phyloP scores from a whole-genome alignment of 2,329 filamentous ascomycete species.

The Pestalotiopsis fici region DNA sequence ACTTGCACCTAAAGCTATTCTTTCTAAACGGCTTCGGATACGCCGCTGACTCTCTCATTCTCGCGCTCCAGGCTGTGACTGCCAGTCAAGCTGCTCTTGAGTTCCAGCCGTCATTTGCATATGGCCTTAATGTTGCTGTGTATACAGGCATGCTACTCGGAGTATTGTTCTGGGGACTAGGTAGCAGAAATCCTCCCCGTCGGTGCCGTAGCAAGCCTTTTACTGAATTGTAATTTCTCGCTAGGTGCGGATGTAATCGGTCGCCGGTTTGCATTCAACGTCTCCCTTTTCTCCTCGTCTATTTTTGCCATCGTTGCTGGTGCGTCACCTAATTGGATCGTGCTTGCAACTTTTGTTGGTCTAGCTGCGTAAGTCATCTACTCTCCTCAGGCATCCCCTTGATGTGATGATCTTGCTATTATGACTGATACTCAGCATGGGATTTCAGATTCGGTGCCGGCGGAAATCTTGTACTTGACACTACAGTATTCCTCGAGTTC shows the following conservation, averaged over 20 bases:
- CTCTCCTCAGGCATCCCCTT: not conserved
- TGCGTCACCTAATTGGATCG: constrained; percentile 65
- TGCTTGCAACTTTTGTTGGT: constrained; percentile 63
- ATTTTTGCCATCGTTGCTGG: constrained; percentile 66
- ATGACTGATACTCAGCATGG: constrained; percentile 32
- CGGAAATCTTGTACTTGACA: constrained; percentile 64
- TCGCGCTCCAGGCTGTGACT: constrained; percentile 65
- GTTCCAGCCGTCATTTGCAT: constrained; percentile 54
- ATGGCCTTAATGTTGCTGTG: constrained; percentile 61
- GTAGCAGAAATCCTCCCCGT: not conserved
- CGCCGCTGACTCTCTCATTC: constrained; percentile 56
- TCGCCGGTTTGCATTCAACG: constrained; percentile 68
- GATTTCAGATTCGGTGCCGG: constrained; percentile 62
- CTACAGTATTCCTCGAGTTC: constrained; percentile 49
- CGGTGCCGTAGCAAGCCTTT: not conserved
- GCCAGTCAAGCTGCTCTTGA: constrained; percentile 58
- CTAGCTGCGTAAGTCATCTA: not conserved
- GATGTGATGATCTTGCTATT: not conserved
- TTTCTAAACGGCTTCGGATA: constrained; percentile 62
- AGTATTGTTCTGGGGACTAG: constrained; percentile 66
- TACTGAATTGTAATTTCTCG: not conserved
- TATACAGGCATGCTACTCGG: constrained; percentile 51
- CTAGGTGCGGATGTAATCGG: constrained; percentile 68
- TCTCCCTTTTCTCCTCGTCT: constrained; percentile 63
- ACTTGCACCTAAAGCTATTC: constrained; percentile 57